These are phyloP conservation scores for Vicia faba DNA, from an alignment of 306 rosid species.

Conservation along the genomic window DNA sequence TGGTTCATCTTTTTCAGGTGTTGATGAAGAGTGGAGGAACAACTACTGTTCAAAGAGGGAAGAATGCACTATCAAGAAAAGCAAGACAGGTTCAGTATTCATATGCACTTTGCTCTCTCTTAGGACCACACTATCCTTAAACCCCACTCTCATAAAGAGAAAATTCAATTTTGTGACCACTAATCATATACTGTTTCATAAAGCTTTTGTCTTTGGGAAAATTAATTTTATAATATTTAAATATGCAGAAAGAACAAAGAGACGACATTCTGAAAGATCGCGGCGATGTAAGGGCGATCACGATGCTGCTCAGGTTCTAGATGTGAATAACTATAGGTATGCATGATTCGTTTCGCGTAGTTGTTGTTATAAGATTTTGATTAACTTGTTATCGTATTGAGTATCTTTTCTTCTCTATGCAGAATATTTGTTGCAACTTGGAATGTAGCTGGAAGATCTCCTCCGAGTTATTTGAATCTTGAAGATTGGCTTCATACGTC, in stretches of 20 bases:
- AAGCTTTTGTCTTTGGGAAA: slow-evolving; percentile 33
- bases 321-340: slow-evolving; percentile 79
- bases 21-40: slow-evolving; percentile 88
- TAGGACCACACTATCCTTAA: slow-evolving; percentile 70
- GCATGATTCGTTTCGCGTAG: slow-evolving; percentile 26
- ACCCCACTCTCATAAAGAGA: slow-evolving; percentile 45
- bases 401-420: slow-evolving; percentile 29
- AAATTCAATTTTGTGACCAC: slow-evolving; percentile 30
- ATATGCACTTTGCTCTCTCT: slow-evolving; percentile 45
- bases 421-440: slow-evolving; percentile 93
- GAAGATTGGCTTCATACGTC: slow-evolving; percentile 99
- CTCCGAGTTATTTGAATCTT: slow-evolving; percentile 77
- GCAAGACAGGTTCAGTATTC: slow-evolving; percentile 84
- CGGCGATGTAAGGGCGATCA: slow-evolving; percentile 72
- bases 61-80: slow-evolving; percentile 85
- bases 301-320: slow-evolving; percentile 64
- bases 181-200: slow-evolving; percentile 39
- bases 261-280: slow-evolving; percentile 64
- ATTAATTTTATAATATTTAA: slow-evolving; percentile 30
- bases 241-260: slow-evolving; percentile 68
- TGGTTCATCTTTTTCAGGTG: slow-evolving; percentile 75
- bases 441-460: slow-evolving; percentile 98
- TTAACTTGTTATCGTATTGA: slow-evolving; percentile 19
- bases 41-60: slow-evolving; percentile 70
- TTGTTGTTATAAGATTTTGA: slow-evolving; percentile 1